phyloP scores from a whole-genome alignment of 2,329 filamentous ascomycete species.

The Clonostachys solani region DNA sequence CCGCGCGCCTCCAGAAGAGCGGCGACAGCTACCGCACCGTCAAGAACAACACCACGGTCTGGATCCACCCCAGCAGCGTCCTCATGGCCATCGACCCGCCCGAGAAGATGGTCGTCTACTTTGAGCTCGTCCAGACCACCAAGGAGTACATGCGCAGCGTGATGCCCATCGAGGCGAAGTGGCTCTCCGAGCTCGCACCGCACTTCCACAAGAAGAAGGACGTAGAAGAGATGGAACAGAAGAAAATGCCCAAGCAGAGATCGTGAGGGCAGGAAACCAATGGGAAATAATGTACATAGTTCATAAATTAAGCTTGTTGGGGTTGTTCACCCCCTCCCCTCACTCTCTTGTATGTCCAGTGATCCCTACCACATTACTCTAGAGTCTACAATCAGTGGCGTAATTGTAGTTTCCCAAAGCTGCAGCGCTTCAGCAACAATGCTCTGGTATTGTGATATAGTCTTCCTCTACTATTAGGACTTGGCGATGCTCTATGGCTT shows the following conservation, averaged over 20 bases:
- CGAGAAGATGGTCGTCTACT: slow-evolving; percentile 80
- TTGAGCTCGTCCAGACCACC: slow-evolving; percentile 74
- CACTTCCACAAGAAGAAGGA: slow-evolving; percentile 95
- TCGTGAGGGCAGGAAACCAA: slow-evolving; percentile 9
- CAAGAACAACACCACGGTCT: slow-evolving; percentile 84
- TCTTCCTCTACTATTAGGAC: no score
- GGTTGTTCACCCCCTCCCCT: slow-evolving; percentile 13
- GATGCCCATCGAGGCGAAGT: slow-evolving; percentile 78
- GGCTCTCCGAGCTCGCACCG: slow-evolving; percentile 85
- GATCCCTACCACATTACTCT: background rate
- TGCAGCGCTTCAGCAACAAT: no score
- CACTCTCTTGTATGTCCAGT: slow-evolving; percentile 3
- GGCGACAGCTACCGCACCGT: slow-evolving; percentile 89
- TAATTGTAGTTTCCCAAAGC: no score
- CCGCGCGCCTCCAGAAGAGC: slow-evolving; percentile 74
- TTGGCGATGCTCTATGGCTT: no score
- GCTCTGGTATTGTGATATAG: no score
- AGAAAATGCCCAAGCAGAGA: slow-evolving; percentile 46
- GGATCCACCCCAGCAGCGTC: slow-evolving; percentile 85
- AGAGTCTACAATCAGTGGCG: no score
- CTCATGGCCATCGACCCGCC: slow-evolving; percentile 74
- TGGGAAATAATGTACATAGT: slow-evolving; percentile 11
- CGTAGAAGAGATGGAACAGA: slow-evolving; percentile 75
- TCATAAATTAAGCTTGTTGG: slow-evolving; percentile 15
- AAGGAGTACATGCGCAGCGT: slow-evolving; percentile 93